These are phyloP conservation scores for Phytophthora constricta DNA, from an alignment of 352 stramenopile species.

Conservation along the genomic window DNA sequence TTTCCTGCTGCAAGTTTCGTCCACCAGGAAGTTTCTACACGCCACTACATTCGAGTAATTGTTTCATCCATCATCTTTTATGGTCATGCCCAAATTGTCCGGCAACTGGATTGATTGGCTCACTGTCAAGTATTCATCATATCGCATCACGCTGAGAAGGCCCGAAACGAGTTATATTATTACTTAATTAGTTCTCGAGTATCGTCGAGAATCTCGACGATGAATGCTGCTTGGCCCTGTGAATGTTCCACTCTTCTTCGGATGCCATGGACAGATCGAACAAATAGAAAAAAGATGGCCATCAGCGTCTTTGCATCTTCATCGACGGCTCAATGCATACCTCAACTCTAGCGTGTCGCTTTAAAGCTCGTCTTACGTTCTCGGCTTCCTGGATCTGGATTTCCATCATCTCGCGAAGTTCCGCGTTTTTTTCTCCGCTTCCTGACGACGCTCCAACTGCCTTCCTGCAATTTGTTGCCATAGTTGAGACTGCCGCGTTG, in stretches of 20 bases:
- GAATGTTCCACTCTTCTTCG: too few species aligned
- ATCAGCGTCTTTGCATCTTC: neutral
- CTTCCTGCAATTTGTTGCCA: constrained; percentile 4
- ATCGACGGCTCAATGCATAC: neutral
- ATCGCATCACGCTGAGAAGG: constrained; percentile 4
- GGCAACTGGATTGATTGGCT: neutral
- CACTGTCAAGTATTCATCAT: constrained; percentile 10
- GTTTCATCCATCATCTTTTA: constrained; percentile 14
- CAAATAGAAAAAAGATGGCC: neutral
- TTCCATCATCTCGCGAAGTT: constrained; percentile 16
- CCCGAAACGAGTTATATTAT: constrained; percentile 9
- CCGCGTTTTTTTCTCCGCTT: constrained; percentile 9
- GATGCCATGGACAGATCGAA: too few species aligned
- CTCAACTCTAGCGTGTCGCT: constrained; percentile 11
- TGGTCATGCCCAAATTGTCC: constrained; percentile 5
- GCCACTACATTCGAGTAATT: constrained; percentile 7
- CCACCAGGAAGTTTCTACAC: neutral
- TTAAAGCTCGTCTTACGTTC: constrained; percentile 7
- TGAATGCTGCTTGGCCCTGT: too few species aligned
- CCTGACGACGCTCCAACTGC: constrained; percentile 4
- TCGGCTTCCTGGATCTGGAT: constrained; percentile 14
- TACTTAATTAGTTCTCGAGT: too few species aligned
- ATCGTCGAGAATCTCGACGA: too few species aligned
- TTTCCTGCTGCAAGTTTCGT: neutral
- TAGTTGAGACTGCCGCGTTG: neutral